phyloP scores from a whole-genome alignment of 2,329 filamentous ascomycete species.

The Trichoderma atrobrunneum region DNA sequence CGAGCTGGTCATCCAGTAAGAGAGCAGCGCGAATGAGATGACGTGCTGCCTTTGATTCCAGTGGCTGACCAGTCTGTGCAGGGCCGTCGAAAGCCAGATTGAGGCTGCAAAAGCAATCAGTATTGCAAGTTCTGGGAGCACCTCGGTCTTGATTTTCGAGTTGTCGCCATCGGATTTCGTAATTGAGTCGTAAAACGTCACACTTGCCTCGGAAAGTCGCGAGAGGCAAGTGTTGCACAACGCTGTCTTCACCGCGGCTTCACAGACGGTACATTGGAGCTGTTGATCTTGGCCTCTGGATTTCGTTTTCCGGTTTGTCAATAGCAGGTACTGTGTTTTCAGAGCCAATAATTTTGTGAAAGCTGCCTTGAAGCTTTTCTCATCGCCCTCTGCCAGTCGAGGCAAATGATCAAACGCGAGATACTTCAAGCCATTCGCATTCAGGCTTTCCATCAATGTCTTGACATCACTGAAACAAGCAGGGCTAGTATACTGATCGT shows the following conservation, averaged over 20 bases:
- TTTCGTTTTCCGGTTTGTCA: constrained; percentile 37
- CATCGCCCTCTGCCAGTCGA: constrained; percentile 30
- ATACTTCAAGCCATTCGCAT: constrained; percentile 38
- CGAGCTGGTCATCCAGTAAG: constrained; percentile 49
- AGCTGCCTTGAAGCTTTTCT: constrained; percentile 26
- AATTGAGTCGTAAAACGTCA: constrained; percentile 23
- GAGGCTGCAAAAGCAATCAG: constrained; percentile 35
- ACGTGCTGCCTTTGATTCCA: constrained; percentile 22
- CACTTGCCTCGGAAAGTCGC: constrained; percentile 24
- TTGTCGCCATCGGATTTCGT: constrained; percentile 10
- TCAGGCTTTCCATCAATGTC: constrained; percentile 42
- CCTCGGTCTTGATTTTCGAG: constrained; percentile 18
- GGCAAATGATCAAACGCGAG: constrained; percentile 39
- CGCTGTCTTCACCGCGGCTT: constrained; percentile 21
- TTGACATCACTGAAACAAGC: constrained; percentile 50
- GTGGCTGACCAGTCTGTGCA: background rate
- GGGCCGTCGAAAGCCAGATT: constrained; percentile 28
- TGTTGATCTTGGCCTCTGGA: constrained; percentile 22
- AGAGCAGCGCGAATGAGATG: constrained; percentile 48
- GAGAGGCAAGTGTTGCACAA: constrained; percentile 27
- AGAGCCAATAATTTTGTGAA: constrained; percentile 36
- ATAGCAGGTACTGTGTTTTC: constrained; percentile 46
- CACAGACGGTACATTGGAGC: constrained; percentile 29
- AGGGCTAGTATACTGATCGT: constrained; percentile 35
- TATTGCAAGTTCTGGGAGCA: constrained; percentile 36